Conservation (phyloP, 2,329 filamentous ascomycete species). For the Fusarium torulosum region DNA sequence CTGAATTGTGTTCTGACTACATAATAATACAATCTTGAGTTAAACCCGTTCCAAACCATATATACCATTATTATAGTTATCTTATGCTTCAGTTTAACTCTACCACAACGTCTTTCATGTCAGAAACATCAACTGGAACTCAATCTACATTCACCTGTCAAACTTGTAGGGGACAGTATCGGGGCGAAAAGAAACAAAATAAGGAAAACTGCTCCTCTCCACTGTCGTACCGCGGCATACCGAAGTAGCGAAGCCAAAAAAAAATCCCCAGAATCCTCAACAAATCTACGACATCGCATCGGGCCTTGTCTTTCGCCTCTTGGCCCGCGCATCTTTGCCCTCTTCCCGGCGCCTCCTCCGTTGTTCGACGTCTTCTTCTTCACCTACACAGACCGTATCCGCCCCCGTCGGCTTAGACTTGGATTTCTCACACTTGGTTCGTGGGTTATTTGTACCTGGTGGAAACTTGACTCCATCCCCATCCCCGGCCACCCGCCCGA, state of each 20-base stretch:
- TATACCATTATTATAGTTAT: background rate
- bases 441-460: constrained; percentile 27
- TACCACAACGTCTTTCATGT: background rate
- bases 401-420: constrained; percentile 6
- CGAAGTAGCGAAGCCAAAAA: constrained; percentile 12
- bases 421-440: constrained; percentile 10
- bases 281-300: constrained; percentile 37
- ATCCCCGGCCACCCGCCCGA: constrained; percentile 5
- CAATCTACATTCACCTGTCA: constrained; percentile 8
- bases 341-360: constrained; percentile 41
- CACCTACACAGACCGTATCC: constrained; percentile 9
- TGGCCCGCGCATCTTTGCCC: constrained; percentile 41
- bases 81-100: background rate
- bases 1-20: background rate
- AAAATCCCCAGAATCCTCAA: constrained; percentile 40
- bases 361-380: constrained; percentile 32
- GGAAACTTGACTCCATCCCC: constrained; percentile 22
- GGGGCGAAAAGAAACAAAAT: background rate
- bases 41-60: background rate
- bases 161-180: constrained; percentile 3
- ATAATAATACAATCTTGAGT: background rate
- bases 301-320: constrained; percentile 39
- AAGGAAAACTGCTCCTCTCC: constrained; percentile 8
- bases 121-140: background rate
- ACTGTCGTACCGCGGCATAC: constrained; percentile 31